Evolutionary conservation across 768 basidiomycete genomes (phyloP), one percentile per base, ranked within the genome.

Genomic region (Dioszegia aurantiaca): DNA sequence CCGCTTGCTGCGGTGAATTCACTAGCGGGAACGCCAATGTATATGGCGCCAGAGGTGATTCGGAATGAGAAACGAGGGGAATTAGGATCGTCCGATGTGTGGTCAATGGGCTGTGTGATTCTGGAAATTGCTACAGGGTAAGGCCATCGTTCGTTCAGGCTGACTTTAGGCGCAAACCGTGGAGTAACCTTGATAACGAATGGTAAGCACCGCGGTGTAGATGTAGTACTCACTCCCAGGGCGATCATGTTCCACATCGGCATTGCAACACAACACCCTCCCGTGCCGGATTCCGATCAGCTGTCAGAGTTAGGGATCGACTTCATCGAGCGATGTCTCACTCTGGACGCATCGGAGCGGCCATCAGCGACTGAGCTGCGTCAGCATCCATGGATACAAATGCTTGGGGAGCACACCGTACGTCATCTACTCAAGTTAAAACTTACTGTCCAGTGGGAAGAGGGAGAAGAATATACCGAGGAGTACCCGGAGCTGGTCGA

Each of bases 191-290:
- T 40, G 95, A 99, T 75, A 99, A 99, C 67, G 95, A 99, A 83
- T 99, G 95, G 95, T 92, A 62, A 61, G 84, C 62, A 3, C n/a
- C n/a, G n/a, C n/a, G 3, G 11, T 3, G 2, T 16, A 3, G 19
- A 36, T 17, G 16, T 10, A 17, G 5, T n/a, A 24, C 33, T 39
- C 8, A 30, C 26, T 3, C 37, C 3, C 67, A 94, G 93, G 93
- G 93, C 94, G n/a, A 94, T 97, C 78, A 97, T 97, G 94, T 98
- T 94, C 81, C 92, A 94, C 73, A 95, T 97, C 56, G 94, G 94
- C 43, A 90, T 95, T 43, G 89, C 93, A 6, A 94, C 91, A 2
- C 88, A 98, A 67, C 91, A 95, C 69, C 95, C 95, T 17, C 93
- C 92, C 8, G 79, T 99, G 14, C 95, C 95, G 3, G 92, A 97